phyloP scores from a whole-genome alignment of 2,329 filamentous ascomycete species.

The Fusarium liriodendri region DNA sequence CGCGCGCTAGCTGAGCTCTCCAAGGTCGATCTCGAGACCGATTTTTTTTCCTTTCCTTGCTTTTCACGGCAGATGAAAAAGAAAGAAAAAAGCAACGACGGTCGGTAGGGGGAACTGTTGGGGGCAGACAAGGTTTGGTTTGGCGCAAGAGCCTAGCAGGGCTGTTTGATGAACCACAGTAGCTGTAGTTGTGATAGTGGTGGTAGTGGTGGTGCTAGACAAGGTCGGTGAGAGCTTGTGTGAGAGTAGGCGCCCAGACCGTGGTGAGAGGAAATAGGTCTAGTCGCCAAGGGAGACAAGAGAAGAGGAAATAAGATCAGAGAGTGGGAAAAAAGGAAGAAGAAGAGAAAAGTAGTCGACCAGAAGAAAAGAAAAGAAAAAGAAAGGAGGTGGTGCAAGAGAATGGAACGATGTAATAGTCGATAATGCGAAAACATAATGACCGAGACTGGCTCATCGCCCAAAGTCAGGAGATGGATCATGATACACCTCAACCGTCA shows the following conservation, averaged over 20 bases:
- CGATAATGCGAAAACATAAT: background rate
- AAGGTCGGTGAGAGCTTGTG: conserved; percentile 21
- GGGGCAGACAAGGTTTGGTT: background rate
- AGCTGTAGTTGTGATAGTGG: background rate
- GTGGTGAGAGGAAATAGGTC: conserved; percentile 1
- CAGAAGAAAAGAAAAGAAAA: conserved; percentile 8
- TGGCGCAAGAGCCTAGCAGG: background rate
- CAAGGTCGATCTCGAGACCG: background rate
- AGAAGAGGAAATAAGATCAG: conserved; percentile 3
- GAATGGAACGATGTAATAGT: conserved; percentile 3
- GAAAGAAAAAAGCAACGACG: conserved; percentile 3
- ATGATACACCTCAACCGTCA: conserved; percentile 13
- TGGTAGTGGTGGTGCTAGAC: background rate
- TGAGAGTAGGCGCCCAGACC: conserved; percentile 6
- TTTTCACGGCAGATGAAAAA: conserved; percentile 22
- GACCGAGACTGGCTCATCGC: background rate
- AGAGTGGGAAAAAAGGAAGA: background rate
- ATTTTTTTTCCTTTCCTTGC: conserved; percentile 8
- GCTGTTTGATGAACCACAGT: background rate
- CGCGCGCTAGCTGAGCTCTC: conserved; percentile 34
- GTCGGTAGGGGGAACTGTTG: background rate
- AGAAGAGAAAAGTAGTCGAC: background rate
- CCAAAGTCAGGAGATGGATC: conserved; percentile 29
- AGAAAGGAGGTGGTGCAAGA: background rate
- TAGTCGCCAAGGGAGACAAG: conserved; percentile 6